Conservation (phyloP, 306 rosid species). For the Fagus crenata region DNA sequence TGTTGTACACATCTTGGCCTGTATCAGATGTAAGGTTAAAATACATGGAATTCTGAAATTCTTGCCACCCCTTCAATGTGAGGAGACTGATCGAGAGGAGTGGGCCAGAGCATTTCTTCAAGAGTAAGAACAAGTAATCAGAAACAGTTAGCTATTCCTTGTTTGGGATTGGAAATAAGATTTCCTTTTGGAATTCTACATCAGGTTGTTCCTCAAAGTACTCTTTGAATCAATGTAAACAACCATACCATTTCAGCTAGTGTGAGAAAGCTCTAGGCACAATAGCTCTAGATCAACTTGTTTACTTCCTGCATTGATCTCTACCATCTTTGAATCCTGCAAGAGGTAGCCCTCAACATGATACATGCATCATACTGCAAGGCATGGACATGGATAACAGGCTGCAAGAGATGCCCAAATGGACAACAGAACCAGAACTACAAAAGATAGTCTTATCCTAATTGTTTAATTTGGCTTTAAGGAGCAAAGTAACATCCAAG, state of each 20-base stretch:
- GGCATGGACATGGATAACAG: background rate
- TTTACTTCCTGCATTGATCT: background rate
- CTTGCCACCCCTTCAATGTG: background rate
- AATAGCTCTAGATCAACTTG: background rate
- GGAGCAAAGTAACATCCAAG: background rate
- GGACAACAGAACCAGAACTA: background rate
- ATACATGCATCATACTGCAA: accelerated
- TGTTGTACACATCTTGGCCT: background rate
- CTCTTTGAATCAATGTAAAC: background rate
- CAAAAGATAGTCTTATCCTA: background rate
- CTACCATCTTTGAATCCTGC: background rate
- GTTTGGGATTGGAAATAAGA: background rate
- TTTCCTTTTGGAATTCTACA: background rate
- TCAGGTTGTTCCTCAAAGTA: background rate
- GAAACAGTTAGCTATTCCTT: background rate
- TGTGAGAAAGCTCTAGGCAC: conserved; percentile 1
- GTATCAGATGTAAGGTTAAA: background rate
- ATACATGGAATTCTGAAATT: background rate
- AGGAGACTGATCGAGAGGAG: background rate
- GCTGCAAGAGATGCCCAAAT: background rate
- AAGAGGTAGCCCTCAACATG: too few species aligned
- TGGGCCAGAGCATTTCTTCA: background rate
- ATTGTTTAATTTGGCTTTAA: background rate
- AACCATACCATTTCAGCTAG: background rate
- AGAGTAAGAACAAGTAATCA: background rate